Evolutionary conservation across 2,329 filamentous ascomycete species (phyloP), one percentile per base, ranked within the genome.

Genomic region (Pezizomycotina sp.): DNA sequence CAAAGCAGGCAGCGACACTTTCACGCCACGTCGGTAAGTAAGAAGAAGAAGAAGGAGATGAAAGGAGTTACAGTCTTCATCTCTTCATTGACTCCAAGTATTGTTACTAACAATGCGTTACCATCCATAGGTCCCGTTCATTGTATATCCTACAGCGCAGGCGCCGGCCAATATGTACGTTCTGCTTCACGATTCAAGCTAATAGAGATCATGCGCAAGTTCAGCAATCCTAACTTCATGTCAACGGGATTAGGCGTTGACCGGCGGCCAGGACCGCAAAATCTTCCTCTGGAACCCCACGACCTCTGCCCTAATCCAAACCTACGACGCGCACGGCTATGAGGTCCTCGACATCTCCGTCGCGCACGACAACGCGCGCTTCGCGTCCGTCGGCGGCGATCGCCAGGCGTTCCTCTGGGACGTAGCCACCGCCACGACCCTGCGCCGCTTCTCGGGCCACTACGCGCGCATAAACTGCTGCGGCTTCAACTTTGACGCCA

Each of bases 361-460:
- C 31, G 62, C 71, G 5, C 53, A 62, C 15, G 76, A 82, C 60
- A 98, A 98, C 58, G 69, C 81, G 47, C 72, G 72, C 27, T 93
- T 98, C 56, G 76, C 74, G 6, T 84, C 76, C n/a, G 70, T 72
- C 1, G 89, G 89, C 48, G 89, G 89, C 41, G 89, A 98, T 61
- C 79, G 86, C 50, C 67, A 70, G 43, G 82, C 92, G 0, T 93
- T 93, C 54, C 65, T 93, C 4, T 95, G 89, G 89, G 89, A 98
- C 58, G 89, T 95, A 0, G 66, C 76, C 29, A 77, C 74, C 2
- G 82, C 78, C 12, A 66, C 70, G 49, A 92, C 86, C 3, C 61
- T 78, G 16, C 69, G 80, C 14, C 68, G 89, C 18, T 89, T 86
- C 57, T 65, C 65, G 25, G 77, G 76, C 0, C 80, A 89, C 58